Conservation (phyloP, 106 monocot species). For the Posidonia australis region DNA sequence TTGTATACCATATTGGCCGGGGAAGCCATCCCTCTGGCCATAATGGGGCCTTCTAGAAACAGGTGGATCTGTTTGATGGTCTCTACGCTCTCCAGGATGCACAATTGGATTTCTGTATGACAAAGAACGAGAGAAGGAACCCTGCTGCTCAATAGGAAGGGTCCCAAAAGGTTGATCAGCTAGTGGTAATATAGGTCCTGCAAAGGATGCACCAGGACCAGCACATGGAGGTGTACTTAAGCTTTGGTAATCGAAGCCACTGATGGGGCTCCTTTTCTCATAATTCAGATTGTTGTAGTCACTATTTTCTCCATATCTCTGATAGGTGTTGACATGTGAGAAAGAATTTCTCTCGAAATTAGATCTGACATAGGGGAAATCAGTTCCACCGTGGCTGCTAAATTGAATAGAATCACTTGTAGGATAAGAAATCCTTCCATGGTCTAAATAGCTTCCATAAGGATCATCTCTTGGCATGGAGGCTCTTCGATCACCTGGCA, state of each 20-base stretch:
- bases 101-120: too few species aligned
- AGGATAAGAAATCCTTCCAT: constrained; percentile 16
- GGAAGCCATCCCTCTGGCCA: too few species aligned
- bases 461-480: not conserved
- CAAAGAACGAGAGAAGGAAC: too few species aligned
- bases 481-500: too few species aligned
- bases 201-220: constrained; percentile 10
- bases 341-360: constrained; percentile 9
- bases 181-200: constrained; percentile 5
- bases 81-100: too few species aligned
- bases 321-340: constrained; percentile 4
- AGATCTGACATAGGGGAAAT: constrained; percentile 5
- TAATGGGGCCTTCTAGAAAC: too few species aligned
- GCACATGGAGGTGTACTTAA: constrained; percentile 2
- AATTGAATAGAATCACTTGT: constrained; percentile 9
- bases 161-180: constrained; percentile 1
- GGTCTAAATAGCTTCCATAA: not conserved
- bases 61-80: too few species aligned
- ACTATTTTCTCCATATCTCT: constrained; percentile 6
- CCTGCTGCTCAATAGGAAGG: too few species aligned
- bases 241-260: constrained; percentile 4
- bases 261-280: constrained; percentile 12
- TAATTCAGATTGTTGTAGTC: constrained; percentile 2
- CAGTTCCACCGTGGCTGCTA: not conserved
- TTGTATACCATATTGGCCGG: too few species aligned